phyloP scores from a whole-genome alignment of 345 rosid species.

The Aurinia saxatilis region DNA sequence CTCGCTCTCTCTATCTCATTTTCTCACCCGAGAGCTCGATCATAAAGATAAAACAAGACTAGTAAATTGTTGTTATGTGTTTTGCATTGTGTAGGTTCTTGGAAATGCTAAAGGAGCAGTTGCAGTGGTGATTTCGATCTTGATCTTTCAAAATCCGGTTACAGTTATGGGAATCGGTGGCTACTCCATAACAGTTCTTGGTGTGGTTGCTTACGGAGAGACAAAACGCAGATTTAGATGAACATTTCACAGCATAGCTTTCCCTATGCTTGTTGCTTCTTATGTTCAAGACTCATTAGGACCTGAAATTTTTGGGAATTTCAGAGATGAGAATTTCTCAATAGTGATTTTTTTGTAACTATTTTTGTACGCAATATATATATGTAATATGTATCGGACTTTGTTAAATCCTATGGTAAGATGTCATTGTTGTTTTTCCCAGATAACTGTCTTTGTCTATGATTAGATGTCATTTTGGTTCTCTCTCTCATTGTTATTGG shows the following conservation, averaged over 20 bases:
- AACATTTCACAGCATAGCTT: constrained; percentile 4
- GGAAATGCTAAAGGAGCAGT: constrained; percentile 98
- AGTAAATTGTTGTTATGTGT: not conserved
- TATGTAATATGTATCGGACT: constrained; percentile 12
- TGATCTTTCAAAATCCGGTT: constrained; percentile 78
- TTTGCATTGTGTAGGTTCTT: constrained; percentile 45
- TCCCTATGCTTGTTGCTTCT: constrained; percentile 1
- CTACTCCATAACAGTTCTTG: constrained; percentile 67
- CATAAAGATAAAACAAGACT: not conserved
- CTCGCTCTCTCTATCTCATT: not conserved
- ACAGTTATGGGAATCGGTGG: constrained; percentile 83
- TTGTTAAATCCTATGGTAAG: constrained; percentile 9
- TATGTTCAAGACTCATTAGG: constrained; percentile 12
- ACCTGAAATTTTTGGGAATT: not conserved
- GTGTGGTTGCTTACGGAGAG: constrained; percentile 90
- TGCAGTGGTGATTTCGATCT: constrained; percentile 80
- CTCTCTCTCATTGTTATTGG: not conserved
- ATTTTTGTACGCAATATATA: not conserved
- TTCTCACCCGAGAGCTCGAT: not conserved
- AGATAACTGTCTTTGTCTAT: not conserved
- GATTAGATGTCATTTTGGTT: constrained; percentile 1
- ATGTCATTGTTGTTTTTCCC: not conserved
- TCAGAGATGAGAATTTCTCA: constrained; percentile 16
- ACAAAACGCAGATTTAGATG: constrained; percentile 80
- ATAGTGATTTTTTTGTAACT: constrained; percentile 26